These are phyloP conservation scores for Ogataea angusta DNA, from an alignment of 805 yeast genomes.

Conservation along the genomic window DNA sequence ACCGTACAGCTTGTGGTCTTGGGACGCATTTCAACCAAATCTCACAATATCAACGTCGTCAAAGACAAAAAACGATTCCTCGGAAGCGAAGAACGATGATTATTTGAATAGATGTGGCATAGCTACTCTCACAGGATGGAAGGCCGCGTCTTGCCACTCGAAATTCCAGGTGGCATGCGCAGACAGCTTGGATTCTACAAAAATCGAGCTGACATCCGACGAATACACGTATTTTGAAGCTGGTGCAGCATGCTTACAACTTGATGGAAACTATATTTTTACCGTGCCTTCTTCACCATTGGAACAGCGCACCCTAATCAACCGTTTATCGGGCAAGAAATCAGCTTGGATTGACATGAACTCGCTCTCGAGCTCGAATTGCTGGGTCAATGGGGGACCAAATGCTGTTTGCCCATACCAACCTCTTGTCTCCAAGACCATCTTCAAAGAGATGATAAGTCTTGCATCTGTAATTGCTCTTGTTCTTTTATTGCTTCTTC, in stretches of 20 bases:
- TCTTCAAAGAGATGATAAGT: conserved; percentile 59
- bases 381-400: conserved; percentile 87
- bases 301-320: conserved; percentile 36
- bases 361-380: conserved; percentile 64
- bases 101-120: conserved; percentile 40
- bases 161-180: conserved; percentile 56
- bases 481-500: conserved; percentile 47
- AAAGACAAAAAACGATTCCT: not conserved
- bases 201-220: conserved; percentile 41
- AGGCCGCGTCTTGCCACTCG: conserved; percentile 62
- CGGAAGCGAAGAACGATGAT: conserved; percentile 15
- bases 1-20: conserved; percentile 60
- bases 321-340: conserved; percentile 23
- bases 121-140: conserved; percentile 51
- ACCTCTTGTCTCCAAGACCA: conserved; percentile 47
- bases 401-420: conserved; percentile 77
- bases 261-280: conserved; percentile 33
- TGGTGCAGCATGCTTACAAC: conserved; percentile 25
- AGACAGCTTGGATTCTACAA: conserved; percentile 34
- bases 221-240: conserved; percentile 45
- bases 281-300: conserved; percentile 49
- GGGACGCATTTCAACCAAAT: conserved; percentile 61
- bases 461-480: conserved; percentile 64
- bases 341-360: conserved; percentile 81
- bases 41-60: conserved; percentile 9